phyloP scores from a whole-genome alignment of 257 asterid species.

The Galeopsis tetrahit region DNA sequence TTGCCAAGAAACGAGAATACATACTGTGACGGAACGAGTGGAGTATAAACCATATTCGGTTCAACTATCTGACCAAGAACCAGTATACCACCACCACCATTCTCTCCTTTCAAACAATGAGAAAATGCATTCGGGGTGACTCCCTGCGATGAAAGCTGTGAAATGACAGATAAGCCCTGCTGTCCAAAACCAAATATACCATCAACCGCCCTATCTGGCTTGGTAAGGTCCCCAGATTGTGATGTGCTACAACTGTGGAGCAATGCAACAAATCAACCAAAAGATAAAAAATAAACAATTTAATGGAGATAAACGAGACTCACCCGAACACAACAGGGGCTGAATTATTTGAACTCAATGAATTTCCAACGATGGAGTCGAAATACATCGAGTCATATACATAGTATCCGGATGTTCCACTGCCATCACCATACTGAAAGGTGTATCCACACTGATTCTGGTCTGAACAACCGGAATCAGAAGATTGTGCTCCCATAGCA shows the following conservation, averaged over 20 bases:
- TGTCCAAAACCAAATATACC: conserved; percentile 99
- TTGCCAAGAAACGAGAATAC: conserved; percentile 42
- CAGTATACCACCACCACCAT: conserved; percentile 87
- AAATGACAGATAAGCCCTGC: conserved; percentile 84
- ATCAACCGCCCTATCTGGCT: conserved; percentile 93
- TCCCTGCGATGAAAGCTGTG: conserved; percentile 92
- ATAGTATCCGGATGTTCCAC: conserved; percentile 93
- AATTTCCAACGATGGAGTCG: conserved; percentile 62
- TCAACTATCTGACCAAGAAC: conserved; percentile 89
- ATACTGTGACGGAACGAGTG: conserved; percentile 91
- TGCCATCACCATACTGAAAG: conserved; percentile 96
- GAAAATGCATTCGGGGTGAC: conserved; percentile 80
- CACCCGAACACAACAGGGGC: conserved; percentile 93
- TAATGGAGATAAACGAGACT: conserved; percentile 33
- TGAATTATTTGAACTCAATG: conserved; percentile 69
- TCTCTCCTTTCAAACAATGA: conserved; percentile 89
- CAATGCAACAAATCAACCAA: conserved; percentile 31
- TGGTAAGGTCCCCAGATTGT: conserved; percentile 83
- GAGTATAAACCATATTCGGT: conserved; percentile 90
- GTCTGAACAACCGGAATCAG: conserved; percentile 74
- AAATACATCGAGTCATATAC: conserved; percentile 78
- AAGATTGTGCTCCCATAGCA: conserved; percentile 63
- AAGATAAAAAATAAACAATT: neutral
- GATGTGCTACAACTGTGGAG: conserved; percentile 88
- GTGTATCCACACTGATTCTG: conserved; percentile 79